Base-by-base conservation (phyloP, 2,329 filamentous ascomycete genomes). In the Diplodia scrobiculata region DNA sequence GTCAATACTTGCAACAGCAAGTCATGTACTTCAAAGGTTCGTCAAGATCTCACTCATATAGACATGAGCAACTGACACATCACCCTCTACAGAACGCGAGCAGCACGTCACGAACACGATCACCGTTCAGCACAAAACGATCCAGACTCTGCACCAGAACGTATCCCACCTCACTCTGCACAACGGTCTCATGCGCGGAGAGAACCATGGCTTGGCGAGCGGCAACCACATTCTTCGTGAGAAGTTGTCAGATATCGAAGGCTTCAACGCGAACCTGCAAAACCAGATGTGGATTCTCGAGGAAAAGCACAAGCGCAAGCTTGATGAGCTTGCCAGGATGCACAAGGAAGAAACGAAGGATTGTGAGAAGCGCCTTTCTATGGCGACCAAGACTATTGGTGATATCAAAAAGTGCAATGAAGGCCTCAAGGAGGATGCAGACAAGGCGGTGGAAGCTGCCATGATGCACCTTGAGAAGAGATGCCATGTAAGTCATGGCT, bases 111-210 rank as follows among this genome's bases (percentile, higher is more conserved):
- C 9, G 2, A 14, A 51, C 13, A 63, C 59, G 4, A 38, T 63
- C 6, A 38, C 47, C 10, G 11, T 27, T 14, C 59, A 41, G 19
- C 29, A 38, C 1, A 10, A 25, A 1, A 52, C 47, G 1, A 52
- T 63, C 29, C 11, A n/a, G 4, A 41, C n/a, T 11, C n/a, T 51
- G 5, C 29, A 63, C 11, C n/a, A 29, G 38, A 51, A 50, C 13
- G 6, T 63, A 10, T 63, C 59, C 4, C 27, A 38, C 32, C 29
- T 63, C 11, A 38, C 45, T 51, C 47, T 63, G 2, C 45, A 63
- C n/a, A 63, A 34, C 14, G 59, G 59, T 25, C 47, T 51, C 5
- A 17, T 63, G 10, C 59, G 59, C 17, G 59, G 45, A 19, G 59
- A 63, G 25, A 52, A 36, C 2, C n/a, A n/a, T 9, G 47, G 38